Evolutionary conservation across 768 basidiomycete genomes (phyloP).

Genomic region (Nevesoporus exiguus): DNA sequence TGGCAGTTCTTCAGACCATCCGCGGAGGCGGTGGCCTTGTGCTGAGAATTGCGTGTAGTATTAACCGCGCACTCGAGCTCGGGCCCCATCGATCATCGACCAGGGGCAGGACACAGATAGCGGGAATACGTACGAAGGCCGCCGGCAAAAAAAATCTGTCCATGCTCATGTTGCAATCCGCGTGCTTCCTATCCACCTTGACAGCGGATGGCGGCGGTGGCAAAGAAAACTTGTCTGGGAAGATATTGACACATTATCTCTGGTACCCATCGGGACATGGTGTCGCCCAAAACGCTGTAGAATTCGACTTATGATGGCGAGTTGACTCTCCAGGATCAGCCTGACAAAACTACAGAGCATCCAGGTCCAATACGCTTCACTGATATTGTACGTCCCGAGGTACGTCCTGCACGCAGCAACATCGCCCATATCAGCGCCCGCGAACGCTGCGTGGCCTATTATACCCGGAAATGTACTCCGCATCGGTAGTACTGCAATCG

Average conservation of each 20-base stretch:
- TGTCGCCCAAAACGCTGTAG: slow-evolving; percentile 10
- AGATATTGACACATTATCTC: slow-evolving; percentile 71
- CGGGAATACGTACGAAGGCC: slow-evolving; percentile 48
- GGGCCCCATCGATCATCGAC: too few relatives aligned
- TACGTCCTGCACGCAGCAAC: slow-evolving; percentile 25
- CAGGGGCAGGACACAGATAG: too few relatives aligned
- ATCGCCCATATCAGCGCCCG: too few relatives aligned
- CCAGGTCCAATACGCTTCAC: slow-evolving; percentile 55
- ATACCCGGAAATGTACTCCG: not conserved
- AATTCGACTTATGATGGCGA: slow-evolving; percentile 34
- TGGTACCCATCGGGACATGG: slow-evolving; percentile 23
- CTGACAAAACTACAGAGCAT: slow-evolving; percentile 57
- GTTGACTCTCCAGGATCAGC: slow-evolving; percentile 38
- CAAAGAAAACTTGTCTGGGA: slow-evolving; percentile 53
- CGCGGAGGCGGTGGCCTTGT: slow-evolving; percentile 64
- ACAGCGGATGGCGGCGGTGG: slow-evolving; percentile 43
- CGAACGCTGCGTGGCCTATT: too few relatives aligned
- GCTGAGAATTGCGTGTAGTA: slow-evolving; percentile 75
- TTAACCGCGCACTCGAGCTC: too few relatives aligned
- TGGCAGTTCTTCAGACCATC: slow-evolving; percentile 42
- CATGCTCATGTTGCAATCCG: slow-evolving; percentile 59
- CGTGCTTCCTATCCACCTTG: slow-evolving; percentile 47
- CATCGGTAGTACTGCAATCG: slow-evolving; percentile 41
- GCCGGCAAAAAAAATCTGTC: slow-evolving; percentile 68
- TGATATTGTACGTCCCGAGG: slow-evolving; percentile 41